Evolutionary conservation across 768 basidiomycete genomes (phyloP), one percentile per base, ranked within the genome.

Genomic region (Dentipellis fragilis): DNA sequence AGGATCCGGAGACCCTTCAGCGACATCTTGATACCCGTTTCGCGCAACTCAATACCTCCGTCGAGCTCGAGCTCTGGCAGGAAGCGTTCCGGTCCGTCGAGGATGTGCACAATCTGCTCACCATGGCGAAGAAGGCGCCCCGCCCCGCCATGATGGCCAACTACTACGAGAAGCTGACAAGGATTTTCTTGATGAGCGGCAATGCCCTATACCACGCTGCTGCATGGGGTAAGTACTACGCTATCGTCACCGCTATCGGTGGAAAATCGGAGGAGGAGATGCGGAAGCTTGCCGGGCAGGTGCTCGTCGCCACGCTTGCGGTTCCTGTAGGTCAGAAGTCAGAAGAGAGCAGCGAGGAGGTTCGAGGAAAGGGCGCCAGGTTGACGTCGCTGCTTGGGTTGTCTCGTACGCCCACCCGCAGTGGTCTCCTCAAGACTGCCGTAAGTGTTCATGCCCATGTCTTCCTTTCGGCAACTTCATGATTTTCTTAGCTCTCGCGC

Each of bases 71-170:
- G 72, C 79, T 99, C 23, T 99, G 95, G 95, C 94, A 97, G 66
- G 95, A 97, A 66, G 95, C 93, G 10, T 99, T 97, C 80, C 88
- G 95, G 58, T 93, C 92, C 42, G 93, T 97, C 58, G 95, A 99
- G 70, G 95, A 99, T 69, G 89, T 97, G 39, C 95, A 98, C 74
- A 93, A 93, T 64, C 80, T 98, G 37, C 82, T 99, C 61, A 89
- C 85, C 10, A 85, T 92, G 81, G 87, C 89, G 29, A 95, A 95
- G 69, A 95, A 93, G 71, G 83, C 90, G 0, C 91, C 93, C 1
- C 85, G 92, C 36, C 91, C 92, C 0, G 79, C 85, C 11, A 95
- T 97, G 93, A 97, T 98, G 94, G 92, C 93, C 57, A 93, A 90
- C 69, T 98, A 97, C 73, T 98, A 98, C 72, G 93, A 97, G 70